phyloP scores from a whole-genome alignment of 192 early-diverging fungal genomes.

The Coemansia sp. region DNA sequence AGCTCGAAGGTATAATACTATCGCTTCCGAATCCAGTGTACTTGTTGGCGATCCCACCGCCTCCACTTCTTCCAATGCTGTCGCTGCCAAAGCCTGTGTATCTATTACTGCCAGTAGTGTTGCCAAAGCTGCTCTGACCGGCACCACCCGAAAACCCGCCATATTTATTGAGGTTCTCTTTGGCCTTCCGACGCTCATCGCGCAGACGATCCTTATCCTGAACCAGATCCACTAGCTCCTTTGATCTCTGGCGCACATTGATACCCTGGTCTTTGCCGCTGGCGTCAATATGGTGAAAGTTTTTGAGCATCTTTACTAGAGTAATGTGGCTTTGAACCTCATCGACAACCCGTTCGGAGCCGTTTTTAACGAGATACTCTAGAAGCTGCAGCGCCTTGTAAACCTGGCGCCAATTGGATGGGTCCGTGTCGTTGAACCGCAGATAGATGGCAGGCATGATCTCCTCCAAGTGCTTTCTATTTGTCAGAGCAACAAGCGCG shows the following conservation, averaged over 20 bases:
- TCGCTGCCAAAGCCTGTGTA: slow-evolving; percentile 10
- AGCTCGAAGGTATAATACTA: slow-evolving; percentile 15
- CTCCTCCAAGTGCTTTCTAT: slow-evolving; percentile 89
- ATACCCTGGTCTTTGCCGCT: slow-evolving; percentile 97
- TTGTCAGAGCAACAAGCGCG: too few relatives aligned
- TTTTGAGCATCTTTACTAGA: slow-evolving; percentile 83
- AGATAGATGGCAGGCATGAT: slow-evolving; percentile 93
- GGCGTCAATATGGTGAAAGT: slow-evolving; percentile 87
- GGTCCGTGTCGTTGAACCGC: slow-evolving; percentile 78
- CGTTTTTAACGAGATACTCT: slow-evolving; percentile 94
- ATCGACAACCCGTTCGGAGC: slow-evolving; percentile 89
- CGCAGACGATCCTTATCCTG: slow-evolving; percentile 74
- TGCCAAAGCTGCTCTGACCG: slow-evolving; percentile 19
- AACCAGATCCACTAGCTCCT: slow-evolving; percentile 83
- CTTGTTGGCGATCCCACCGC: slow-evolving; percentile 5
- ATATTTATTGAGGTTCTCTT: slow-evolving; percentile 87
- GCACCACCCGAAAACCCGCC: slow-evolving; percentile 65
- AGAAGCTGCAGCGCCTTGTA: slow-evolving; percentile 94
- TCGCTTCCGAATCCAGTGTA: slow-evolving; percentile 40
- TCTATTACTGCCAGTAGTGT: slow-evolving; percentile 22
- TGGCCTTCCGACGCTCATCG: slow-evolving; percentile 84
- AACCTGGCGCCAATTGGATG: slow-evolving; percentile 86
- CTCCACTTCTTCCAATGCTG: slow-evolving; percentile 11
- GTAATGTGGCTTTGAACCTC: slow-evolving; percentile 79
- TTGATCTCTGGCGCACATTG: slow-evolving; percentile 83